Base-by-base conservation (phyloP, 2,329 filamentous ascomycete genomes). In the Trichoderma semiorbis region DNA sequence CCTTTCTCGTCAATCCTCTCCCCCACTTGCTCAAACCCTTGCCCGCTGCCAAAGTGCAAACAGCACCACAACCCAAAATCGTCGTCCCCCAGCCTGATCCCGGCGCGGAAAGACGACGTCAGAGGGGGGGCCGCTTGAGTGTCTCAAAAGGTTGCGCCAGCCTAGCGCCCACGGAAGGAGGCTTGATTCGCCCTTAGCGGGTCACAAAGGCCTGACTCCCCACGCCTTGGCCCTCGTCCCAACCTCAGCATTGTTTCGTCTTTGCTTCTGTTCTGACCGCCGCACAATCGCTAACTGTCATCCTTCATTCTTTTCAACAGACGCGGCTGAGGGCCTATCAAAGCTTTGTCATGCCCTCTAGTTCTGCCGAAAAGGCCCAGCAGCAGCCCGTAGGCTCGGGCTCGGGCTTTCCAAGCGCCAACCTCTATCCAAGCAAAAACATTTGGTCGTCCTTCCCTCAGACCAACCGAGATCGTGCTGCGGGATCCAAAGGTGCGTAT, bases 401-500 rank as follows among this genome's bases (percentile, higher is more conserved):
- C 66, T 83, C 79, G 76, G 78, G 79, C 66, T 83, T 83, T 73
- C 69, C 77, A 39, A 76, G 76, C 74, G 75, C 80, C 58, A 77
- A 76, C 75, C 74, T 85, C 77, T 83, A 82, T 67, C 73, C 79
- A 8, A 78, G 78, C 69, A 76, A 75, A 50, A 79, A 76, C 73
- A 81, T 82, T 72, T 82, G 80, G 79, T 84, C 84, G 18, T 24
- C 66, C 30, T 69, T 61, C 12, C 21, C 65, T 82, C 85, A 72
- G 82, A 77, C 64, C 73, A 77, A 60, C 81, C 72, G 87, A 85
- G 73, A 78, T 67, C 77, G 77, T 58, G 77, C 81, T 61, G 79
- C 81, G 47, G 82, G 80, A 62, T 80, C 85, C 64, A 83, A 84
- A 83, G 87, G 87, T 90, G 79, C 72, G 84, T 76, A 43, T 67